A percentile compares a stretch with the other conserved stretches of the same genome.
Conservation (phyloP, 2,329 filamentous ascomycete species). For the Talaromyces sp. region DNA sequence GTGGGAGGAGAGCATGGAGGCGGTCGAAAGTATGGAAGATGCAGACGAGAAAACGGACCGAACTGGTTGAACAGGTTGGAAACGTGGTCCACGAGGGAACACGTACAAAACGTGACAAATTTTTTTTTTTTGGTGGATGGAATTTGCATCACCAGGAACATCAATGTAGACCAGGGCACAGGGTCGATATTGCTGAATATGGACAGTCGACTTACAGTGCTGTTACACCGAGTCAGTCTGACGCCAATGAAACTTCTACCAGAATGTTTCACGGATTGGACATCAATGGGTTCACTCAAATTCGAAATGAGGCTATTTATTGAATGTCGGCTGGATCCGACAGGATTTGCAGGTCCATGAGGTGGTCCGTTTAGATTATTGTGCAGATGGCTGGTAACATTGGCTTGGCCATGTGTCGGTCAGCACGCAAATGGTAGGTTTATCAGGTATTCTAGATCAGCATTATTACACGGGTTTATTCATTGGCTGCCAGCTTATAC, state of each 20-base stretch:
- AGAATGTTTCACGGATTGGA: neutral
- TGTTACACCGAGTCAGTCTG: neutral
- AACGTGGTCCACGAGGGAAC: too few relatives aligned
- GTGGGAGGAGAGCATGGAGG: constrained; percentile 36
- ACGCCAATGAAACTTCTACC: neutral
- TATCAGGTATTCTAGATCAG: too few relatives aligned
- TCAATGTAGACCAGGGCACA: neutral
- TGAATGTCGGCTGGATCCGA: neutral
- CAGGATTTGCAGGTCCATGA: neutral
- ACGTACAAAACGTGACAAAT: constrained; percentile 29
- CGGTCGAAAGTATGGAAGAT: constrained; percentile 27
- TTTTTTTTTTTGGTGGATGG: neutral
- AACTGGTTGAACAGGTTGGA: too few relatives aligned
- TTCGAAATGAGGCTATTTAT: neutral
- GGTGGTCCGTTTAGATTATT: neutral
- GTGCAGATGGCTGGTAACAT: neutral
- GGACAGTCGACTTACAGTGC: neutral
- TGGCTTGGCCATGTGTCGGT: neutral
- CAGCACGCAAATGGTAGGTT: neutral
- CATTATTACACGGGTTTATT: too few relatives aligned
- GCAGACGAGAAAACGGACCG: constrained; percentile 4
- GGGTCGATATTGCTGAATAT: neutral
- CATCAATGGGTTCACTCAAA: neutral
- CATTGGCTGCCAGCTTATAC: too few relatives aligned
- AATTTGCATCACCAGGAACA: neutral